Evolutionary conservation across 148 eudicot genomes (phyloP).

Genomic region (Vaccinium darrowii): DNA sequence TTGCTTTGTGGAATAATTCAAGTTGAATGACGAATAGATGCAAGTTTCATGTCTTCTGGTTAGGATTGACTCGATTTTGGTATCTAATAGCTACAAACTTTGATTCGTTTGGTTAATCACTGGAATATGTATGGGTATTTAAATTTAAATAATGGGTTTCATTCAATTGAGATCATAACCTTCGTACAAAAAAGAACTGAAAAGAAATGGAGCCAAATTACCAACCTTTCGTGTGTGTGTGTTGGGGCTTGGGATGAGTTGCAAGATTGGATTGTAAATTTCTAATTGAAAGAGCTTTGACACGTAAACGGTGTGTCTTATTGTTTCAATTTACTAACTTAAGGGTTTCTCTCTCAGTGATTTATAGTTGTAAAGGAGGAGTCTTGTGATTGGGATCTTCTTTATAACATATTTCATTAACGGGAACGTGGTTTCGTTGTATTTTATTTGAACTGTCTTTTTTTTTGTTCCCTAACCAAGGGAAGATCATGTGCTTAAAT

Average conservation of each 20-base stretch:
- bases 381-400: not conserved
- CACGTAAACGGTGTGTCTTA: not conserved
- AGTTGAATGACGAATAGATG: not conserved
- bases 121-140: not conserved
- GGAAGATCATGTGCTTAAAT: not conserved
- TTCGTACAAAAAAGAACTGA: too few species aligned
- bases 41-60: not conserved
- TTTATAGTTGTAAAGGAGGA: not conserved
- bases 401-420: not conserved
- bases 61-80: not conserved
- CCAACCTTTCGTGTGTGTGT: too few species aligned
- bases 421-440: not conserved
- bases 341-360: not conserved
- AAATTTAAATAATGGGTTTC: not conserved
- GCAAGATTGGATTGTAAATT: not conserved
- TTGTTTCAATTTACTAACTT: not conserved
- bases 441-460: not conserved
- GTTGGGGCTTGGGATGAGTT: too few species aligned
- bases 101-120: not conserved
- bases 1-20: slow-evolving; percentile 1
- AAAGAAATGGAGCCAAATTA: not conserved
- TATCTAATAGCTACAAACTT: not conserved
- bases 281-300: not conserved
- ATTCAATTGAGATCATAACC: not conserved
- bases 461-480: not conserved